Base-by-base conservation (phyloP, 148 eudicot genomes). In the Fagopyrum homotropicum region DNA sequence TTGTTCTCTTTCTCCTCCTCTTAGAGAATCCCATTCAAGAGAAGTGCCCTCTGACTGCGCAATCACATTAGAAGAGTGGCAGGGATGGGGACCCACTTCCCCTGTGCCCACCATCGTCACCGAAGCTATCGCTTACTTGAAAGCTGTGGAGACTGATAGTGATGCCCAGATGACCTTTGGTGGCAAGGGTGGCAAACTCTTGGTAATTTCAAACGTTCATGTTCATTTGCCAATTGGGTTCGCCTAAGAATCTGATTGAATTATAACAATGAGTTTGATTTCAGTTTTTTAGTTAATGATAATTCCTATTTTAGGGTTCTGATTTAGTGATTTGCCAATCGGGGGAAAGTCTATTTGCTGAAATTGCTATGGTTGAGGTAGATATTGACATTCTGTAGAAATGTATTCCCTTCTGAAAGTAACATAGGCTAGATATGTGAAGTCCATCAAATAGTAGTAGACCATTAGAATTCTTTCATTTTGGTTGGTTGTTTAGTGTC, bases 11-110 rank as follows among this genome's bases (percentile, higher is more conserved):
- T 83, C 91, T 40, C 79, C 85, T 78, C 69, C 80, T 4, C 51
- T 45, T 14, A 66, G 46, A 2, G 78, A 77, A 72, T 46, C 71
- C 11, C 72, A 76, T 3, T 40, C 69, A 44, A 49, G 75, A 45
- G 72, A 16, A 72, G 9, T 72, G 51, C 72, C 76, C 43, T 57
- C 74, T 48, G 83, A 76, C 29, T 82, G 78, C 9, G 35, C 47
- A 9, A 72, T 93, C 16, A 79, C 88, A 73, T 76, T 87, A 75
- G 84, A 79, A 71, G 98, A 94, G 81, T 94, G 98, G 98, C 97
- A 90, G 79, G 82, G 76, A 0, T 94, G 98, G 98, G 98, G 96
- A 26, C 85, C 96, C 17, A 48, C 75, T 40, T 90, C 98, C 1
- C 86, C 88, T 11, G 69, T 94, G 0, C 98, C 98, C 29, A 40